These are phyloP conservation scores for Auriscalpium microsporum DNA, from an alignment of 768 basidiomycete species.

Conservation along the genomic window DNA sequence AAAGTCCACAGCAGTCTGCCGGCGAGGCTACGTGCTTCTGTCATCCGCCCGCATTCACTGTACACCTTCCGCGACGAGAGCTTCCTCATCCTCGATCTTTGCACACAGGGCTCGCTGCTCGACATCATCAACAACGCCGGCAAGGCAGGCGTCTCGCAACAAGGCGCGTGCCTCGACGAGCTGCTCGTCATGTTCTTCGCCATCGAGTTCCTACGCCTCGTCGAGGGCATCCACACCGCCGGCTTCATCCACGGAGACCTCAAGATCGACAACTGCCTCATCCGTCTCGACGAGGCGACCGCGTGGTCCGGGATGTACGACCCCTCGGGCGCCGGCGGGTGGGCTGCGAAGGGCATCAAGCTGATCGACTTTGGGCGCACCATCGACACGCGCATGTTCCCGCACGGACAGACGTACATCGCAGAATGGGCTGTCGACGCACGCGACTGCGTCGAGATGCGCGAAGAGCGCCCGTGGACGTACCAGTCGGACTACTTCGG, in stretches of 20 bases:
- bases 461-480: conserved; percentile 79
- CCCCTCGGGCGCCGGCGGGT: conserved; percentile 71
- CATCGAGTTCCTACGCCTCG: conserved; percentile 74
- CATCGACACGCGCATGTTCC: conserved; percentile 80
- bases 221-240: conserved; percentile 72
- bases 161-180: conserved; percentile 82
- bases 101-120: conserved; percentile 86
- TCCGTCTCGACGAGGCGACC: conserved; percentile 72
- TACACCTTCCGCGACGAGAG: conserved; percentile 87
- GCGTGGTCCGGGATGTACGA: conserved; percentile 75
- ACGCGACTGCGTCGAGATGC: conserved; percentile 87
- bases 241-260: conserved; percentile 97
- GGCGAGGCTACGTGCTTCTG: conserved; percentile 46
- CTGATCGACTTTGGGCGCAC: conserved; percentile 97
- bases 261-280: conserved; percentile 98
- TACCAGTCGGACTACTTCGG: conserved; percentile 96
- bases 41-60: conserved; percentile 70
- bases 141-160: conserved; percentile 66
- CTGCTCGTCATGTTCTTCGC: conserved; percentile 92
- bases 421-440: conserved; percentile 87
- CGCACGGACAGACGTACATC: conserved; percentile 67
- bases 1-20: conserved; percentile 67
- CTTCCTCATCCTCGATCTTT: conserved; percentile 80
- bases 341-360: conserved; percentile 81
- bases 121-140: conserved; percentile 84